Evolutionary conservation across 805 yeast species (phyloP), one percentile per base, ranked within the genome.

Genomic region (Nematodospora valgi): DNA sequence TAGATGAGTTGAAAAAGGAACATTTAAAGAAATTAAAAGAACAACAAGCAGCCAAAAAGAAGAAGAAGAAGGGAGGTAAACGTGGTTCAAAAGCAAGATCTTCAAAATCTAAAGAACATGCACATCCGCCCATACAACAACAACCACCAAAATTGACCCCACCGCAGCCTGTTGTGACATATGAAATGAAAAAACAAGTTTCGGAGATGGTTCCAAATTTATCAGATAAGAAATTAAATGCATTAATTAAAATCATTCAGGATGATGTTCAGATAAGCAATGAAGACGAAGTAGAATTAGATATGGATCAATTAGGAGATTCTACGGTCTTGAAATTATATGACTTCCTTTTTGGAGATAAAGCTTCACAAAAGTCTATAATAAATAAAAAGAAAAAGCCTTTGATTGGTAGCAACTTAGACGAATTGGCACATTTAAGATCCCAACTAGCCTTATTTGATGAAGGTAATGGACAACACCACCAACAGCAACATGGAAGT

Each of bases 101-200:
- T 27, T 46, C 51, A 51, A 54, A 40, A 52, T 50, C 46, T 4
- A 26, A 26, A 17, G 26, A 27, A 20, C 21, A 17, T 11, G 4
- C 12, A 10, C 27, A 28, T 15, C 25, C 30, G 13, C 29, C 29
- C 12, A 4, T 5, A 4, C 13, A 6, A 14, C 33, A 20, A 22
- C 33, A 18, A 23, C 27, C 16, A 14, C 22, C 20, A 16, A 21
- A 23, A 18, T 6, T 26, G 11, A 26, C 44, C 49, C 39, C 56
- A 46, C 47, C 39, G 21, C 56, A 48, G 34, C 66, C 68, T 9
- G 59, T 56, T 36, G 87, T 91, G 35, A 86, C 96, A 0, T 93
- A 86, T 56, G 98, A 89, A 53, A 91, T 91, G 98, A 93, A 93
- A 74, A 86, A 86, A 56, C 93, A 87, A 57, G 80, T 93, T 39